Base-by-base conservation (phyloP, 192 early-diverging fungal species). In the Jimgerdemannia flammicorona region DNA sequence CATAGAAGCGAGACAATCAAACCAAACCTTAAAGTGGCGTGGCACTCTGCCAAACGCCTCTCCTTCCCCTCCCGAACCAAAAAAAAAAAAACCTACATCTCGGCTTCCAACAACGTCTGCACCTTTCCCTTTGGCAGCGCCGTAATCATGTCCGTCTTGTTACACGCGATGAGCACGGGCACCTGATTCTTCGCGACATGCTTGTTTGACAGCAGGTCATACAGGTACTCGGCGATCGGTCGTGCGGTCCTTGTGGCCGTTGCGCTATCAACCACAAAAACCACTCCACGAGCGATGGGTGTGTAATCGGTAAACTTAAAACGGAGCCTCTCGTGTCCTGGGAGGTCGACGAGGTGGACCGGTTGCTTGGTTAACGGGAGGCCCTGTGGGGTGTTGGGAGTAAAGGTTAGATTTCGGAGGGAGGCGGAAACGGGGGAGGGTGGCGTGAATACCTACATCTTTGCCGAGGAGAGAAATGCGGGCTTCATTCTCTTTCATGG, bases 261-360 rank as follows among this genome's bases (percentile, higher is more conserved):
- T 3, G 90, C 84, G 72, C 90, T 89, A 76, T 97, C 95, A 3
- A 97, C 81, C 4, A 96, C 84, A 84, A 95, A 96, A 11, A 96
- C 80, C 49, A 96, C 79, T 29, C 87, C 89, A 41, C 86, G 85
- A 2, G 94, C 87, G 18, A 89, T 83, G 2, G 90, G 85, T 70
- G 92, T 78, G 77, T 90, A 91, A 59, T 95, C 90, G 66, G 88
- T 79, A 43, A 90, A 90, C 70, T 89, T 89, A 82, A 91, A 93
- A 4, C 92, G 86, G 19, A 94, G 85, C 70, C 91, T 93, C 74
- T 93, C 91, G 78, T 96, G 95, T n/a, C 95, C 95, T 8, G 95
- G 95, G 29, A 97, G 78, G 79, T 97, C 95, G 10, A 97, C 90
- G 40, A 95, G 70, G 44, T 90, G 87, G 14, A 90, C 69, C 49